phyloP scores from a whole-genome alignment of 164 flowering plant species.

The Liriodendron chinense region DNA sequence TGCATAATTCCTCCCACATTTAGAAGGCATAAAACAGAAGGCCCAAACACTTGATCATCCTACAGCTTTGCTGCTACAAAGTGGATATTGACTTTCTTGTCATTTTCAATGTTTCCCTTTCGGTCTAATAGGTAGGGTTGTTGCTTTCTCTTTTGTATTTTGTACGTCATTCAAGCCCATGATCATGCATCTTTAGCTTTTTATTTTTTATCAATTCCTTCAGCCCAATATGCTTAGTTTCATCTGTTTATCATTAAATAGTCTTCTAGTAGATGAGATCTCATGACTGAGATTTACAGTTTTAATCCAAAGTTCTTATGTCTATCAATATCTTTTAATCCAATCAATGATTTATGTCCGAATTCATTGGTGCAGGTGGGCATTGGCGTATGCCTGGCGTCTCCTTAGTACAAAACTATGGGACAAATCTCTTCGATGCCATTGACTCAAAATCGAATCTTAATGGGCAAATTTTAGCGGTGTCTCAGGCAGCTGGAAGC shows the following conservation, averaged over 20 bases:
- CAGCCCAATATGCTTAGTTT: not conserved
- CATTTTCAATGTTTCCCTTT: not conserved
- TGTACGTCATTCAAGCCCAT: not conserved
- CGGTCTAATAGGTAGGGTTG: not conserved
- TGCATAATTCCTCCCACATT: not conserved
- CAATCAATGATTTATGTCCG: not conserved
- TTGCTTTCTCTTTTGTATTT: not conserved
- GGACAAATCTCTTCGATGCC: slow-evolving; percentile 25
- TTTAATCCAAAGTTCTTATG: not conserved
- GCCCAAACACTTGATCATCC: not conserved
- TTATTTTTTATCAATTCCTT: not conserved
- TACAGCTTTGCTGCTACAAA: too few relatives aligned
- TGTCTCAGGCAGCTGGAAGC: slow-evolving; percentile 25
- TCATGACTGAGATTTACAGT: not conserved
- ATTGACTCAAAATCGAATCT: slow-evolving; percentile 19
- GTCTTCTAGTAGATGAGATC: not conserved
- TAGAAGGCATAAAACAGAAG: not conserved
- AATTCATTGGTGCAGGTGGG: slow-evolving; percentile 19
- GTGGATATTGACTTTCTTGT: not conserved
- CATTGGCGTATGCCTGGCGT: slow-evolving; percentile 21
- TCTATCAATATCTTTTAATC: not conserved
- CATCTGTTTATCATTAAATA: not conserved
- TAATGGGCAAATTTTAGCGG: slow-evolving; percentile 24
- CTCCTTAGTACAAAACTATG: slow-evolving; percentile 22
- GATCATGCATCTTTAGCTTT: not conserved